phyloP scores from a whole-genome alignment of 2,329 filamentous ascomycete genomes.

The Aspergillus pseudonomiae region DNA sequence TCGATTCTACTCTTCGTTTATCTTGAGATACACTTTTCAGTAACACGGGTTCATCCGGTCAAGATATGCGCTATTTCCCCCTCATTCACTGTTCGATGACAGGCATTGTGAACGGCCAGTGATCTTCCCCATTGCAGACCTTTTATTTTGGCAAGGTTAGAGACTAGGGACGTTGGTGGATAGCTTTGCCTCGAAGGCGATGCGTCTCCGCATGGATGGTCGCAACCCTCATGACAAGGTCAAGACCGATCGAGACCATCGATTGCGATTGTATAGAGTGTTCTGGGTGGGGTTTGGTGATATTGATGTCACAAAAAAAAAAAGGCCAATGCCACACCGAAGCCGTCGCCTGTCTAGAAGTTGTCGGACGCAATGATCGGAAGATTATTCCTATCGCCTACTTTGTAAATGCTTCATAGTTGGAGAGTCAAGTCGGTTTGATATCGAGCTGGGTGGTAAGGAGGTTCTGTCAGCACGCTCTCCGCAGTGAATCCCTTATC shows the following conservation, averaged over 20 bases:
- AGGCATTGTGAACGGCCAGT: not conserved
- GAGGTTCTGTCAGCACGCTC: not conserved
- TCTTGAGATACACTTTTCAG: not conserved
- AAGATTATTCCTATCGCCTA: not conserved
- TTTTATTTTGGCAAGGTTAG: not conserved
- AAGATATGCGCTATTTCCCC: not conserved
- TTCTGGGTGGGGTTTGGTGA: too few species aligned
- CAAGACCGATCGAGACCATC: not conserved
- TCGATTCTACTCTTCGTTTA: not conserved
- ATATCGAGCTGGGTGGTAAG: not conserved
- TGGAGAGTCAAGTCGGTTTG: not conserved
- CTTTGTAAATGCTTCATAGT: not conserved
- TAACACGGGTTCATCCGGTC: not conserved
- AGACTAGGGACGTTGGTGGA: not conserved
- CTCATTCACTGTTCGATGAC: not conserved
- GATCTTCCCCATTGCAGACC: not conserved
- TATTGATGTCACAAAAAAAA: not conserved
- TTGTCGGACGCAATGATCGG: not conserved
- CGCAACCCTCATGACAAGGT: not conserved
- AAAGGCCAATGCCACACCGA: not conserved
- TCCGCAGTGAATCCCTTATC: not conserved
- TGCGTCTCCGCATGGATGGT: not conserved
- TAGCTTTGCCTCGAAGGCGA: not conserved
- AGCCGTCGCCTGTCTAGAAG: not conserved
- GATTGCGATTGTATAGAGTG: not conserved